Conservation (phyloP, 2,329 filamentous ascomycete genomes). For the Cercospora sesami region DNA sequence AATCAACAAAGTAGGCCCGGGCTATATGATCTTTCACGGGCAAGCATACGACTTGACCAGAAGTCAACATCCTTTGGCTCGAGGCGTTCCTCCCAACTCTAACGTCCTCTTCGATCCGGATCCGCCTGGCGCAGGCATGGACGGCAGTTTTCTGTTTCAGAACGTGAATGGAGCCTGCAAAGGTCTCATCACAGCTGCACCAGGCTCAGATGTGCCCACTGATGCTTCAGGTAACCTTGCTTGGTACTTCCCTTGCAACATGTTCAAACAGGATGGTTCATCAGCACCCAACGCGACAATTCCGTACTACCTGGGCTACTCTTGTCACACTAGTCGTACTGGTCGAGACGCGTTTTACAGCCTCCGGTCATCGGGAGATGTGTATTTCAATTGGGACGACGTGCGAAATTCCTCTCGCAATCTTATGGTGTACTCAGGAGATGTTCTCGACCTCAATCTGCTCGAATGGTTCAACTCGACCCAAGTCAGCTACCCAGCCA, state of each 20-base stretch:
- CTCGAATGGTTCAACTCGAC: conserved; percentile 84
- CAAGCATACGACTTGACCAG: conserved; percentile 77
- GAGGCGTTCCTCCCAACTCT: conserved; percentile 69
- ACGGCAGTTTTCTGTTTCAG: conserved; percentile 96
- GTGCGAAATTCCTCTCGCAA: conserved; percentile 86
- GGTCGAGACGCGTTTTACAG: conserved; percentile 75
- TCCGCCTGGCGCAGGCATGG: conserved; percentile 78
- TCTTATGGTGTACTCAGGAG: conserved; percentile 89
- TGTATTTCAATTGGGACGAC: conserved; percentile 96
- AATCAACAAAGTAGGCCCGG: conserved; percentile 74
- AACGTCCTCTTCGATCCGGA: conserved; percentile 89
- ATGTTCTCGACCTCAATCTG: conserved; percentile 85
- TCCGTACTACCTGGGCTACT: conserved; percentile 78
- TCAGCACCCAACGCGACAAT: conserved; percentile 70
- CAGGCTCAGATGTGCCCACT: conserved; percentile 75
- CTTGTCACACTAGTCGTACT: conserved; percentile 75
- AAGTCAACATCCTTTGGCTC: conserved; percentile 76
- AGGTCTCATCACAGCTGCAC: conserved; percentile 72
- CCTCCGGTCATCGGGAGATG: conserved; percentile 71
- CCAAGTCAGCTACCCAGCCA: conserved; percentile 71
- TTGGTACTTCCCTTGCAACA: conserved; percentile 95
- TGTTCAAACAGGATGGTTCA: conserved; percentile 93
- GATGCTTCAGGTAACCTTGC: conserved; percentile 72
- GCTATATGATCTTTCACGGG: conserved; percentile 97
- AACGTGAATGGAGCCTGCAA: conserved; percentile 98